Conservation (phyloP, 331 rosid genomes). For the Pyracantha coccinea region DNA sequence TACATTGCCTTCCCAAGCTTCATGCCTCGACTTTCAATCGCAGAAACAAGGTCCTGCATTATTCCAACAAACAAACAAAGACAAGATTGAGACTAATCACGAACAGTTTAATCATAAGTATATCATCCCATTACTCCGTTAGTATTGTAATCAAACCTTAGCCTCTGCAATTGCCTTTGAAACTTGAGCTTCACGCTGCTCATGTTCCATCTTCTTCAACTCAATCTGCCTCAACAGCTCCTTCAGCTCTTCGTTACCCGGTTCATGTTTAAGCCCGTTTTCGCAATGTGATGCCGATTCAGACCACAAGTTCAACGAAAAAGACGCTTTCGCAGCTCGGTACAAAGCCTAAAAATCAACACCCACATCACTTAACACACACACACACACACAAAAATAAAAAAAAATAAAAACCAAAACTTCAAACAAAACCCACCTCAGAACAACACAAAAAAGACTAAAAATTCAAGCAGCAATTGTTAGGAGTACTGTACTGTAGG, state of each 20-base stretch:
- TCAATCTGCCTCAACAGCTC: slow-evolving; percentile 56
- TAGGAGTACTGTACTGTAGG: too few relatives aligned
- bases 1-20: slow-evolving; percentile 71
- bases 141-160: slow-evolving; percentile 38
- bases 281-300: slow-evolving; percentile 58
- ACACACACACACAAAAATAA: neutral
- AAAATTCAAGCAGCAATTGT: too few relatives aligned
- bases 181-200: slow-evolving; percentile 64
- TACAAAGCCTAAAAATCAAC: slow-evolving; percentile 56
- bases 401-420: neutral
- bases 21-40: slow-evolving; percentile 57
- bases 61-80: slow-evolving; percentile 20
- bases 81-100: slow-evolving; percentile 15
- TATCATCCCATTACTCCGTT: neutral
- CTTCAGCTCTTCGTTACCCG: slow-evolving; percentile 57
- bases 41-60: slow-evolving; percentile 58
- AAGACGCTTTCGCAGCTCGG: slow-evolving; percentile 79
- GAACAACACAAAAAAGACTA: neutral
- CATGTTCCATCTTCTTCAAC: slow-evolving; percentile 39
- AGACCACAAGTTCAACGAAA: slow-evolving; percentile 57
- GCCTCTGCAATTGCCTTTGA: slow-evolving; percentile 55
- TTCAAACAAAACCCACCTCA: neutral
- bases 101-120: neutral
- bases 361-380: neutral
- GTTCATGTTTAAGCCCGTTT: slow-evolving; percentile 62